Base-by-base conservation (phyloP, 163 green algal genomes). In the Scenedesmus sp. region DNA sequence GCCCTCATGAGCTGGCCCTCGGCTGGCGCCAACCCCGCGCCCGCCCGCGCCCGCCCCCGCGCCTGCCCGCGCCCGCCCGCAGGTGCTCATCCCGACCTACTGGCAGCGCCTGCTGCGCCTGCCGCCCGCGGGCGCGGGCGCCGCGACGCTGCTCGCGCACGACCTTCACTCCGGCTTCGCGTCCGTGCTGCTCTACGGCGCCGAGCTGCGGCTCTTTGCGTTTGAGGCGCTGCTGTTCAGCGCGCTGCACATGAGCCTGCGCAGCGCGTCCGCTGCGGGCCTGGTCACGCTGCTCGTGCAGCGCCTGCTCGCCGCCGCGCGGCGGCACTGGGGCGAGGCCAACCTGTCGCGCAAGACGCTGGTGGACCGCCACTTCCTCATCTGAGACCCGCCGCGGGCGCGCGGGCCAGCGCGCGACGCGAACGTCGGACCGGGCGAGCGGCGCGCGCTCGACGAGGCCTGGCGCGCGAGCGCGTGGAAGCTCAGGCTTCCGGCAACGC, bases 331-430 rank as follows among this genome's bases (percentile, higher is more conserved):
- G 45, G 88, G 88, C 15, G 56, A 85, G 65, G 78, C 86, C 77
- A 93, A 93, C 84, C 47, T 91, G 11, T 82, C 78, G 0, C 48
- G 78, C 11, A 93, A 93, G 84, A 91, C 83, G 18, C 74, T 91
- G 15, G 80, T 93, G 33, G 87, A 91, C 65, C 28, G 65, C 1
- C 85, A 89, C 39, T 93, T 93, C 75, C 70, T 93, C 36, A 86
- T 91, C 28, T 93, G 66, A 87, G 39, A n/a, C n/a, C n/a, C n/a
- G n/a, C n/a, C n/a, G n/a, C n/a, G n/a, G n/a, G n/a, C n/a, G n/a
- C n/a, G n/a, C n/a, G n/a, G n/a, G n/a, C n/a, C n/a, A n/a, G n/a
- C n/a, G n/a, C n/a, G n/a, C n/a, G n/a, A n/a, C n/a, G n/a, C n/a
- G n/a, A n/a, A n/a, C n/a, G n/a, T n/a, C n/a, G n/a, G n/a, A n/a